Percentiles rank a stretch among this genome's conserved stretches.
Evolutionary conservation across 2,329 filamentous ascomycete species (phyloP).

Genomic region (Dactylellina leptospora): DNA sequence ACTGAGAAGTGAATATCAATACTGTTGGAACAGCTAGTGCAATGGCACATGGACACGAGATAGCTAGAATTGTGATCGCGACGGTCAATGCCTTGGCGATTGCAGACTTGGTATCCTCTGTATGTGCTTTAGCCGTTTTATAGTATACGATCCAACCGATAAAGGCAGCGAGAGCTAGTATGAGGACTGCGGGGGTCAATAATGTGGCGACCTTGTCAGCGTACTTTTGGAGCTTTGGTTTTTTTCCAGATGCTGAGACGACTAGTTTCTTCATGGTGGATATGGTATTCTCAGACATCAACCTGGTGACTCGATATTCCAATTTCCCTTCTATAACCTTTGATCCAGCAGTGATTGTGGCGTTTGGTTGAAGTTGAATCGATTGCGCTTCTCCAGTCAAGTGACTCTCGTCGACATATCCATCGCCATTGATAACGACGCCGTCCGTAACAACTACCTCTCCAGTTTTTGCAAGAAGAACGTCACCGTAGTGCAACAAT

Average conservation of each 20-base stretch:
- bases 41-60: slow-evolving; percentile 82
- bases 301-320: slow-evolving; percentile 66
- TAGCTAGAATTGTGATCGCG: slow-evolving; percentile 75
- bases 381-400: slow-evolving; percentile 75
- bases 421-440: slow-evolving; percentile 69
- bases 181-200: slow-evolving; percentile 28
- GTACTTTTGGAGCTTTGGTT: slow-evolving; percentile 73
- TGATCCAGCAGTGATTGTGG: slow-evolving; percentile 71
- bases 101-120: slow-evolving; percentile 15
- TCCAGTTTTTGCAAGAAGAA: slow-evolving; percentile 72
- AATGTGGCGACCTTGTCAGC: slow-evolving; percentile 68
- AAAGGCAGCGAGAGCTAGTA: slow-evolving; percentile 16
- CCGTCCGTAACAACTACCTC: slow-evolving; percentile 74
- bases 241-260: slow-evolving; percentile 73
- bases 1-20: slow-evolving; percentile 73
- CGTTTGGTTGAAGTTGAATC: slow-evolving; percentile 67
- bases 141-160: slow-evolving; percentile 29
- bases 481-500: slow-evolving; percentile 76
- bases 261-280: slow-evolving; percentile 74
- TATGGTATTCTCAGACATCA: slow-evolving; percentile 77
- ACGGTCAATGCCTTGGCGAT: slow-evolving; percentile 72
- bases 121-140: slow-evolving; percentile 4
- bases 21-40: slow-evolving; percentile 81
- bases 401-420: slow-evolving; percentile 79
- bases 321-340: slow-evolving; percentile 67